Percentiles rank a stretch among this genome's conserved stretches.
These are phyloP conservation scores for Phanerodontia chrysosporium DNA, from an alignment of 768 basidiomycete genomes.

Conservation along the genomic window DNA sequence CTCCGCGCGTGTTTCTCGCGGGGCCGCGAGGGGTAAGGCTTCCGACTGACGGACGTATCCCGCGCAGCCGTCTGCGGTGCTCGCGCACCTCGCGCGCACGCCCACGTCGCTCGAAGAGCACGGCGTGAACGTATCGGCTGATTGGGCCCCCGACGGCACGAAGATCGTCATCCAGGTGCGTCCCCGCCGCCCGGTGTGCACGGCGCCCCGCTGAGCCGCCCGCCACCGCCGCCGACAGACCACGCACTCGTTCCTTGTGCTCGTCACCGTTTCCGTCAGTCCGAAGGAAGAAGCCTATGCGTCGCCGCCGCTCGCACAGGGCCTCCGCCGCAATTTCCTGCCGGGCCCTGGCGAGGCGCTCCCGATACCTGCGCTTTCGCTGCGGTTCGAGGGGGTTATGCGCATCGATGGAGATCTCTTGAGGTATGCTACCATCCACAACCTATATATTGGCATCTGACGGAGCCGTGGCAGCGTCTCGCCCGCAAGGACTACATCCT, in stretches of 20 bases:
- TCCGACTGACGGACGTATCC: too few relatives aligned
- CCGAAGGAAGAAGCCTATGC: slow-evolving; percentile 53
- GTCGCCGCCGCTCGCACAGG: slow-evolving; percentile 44
- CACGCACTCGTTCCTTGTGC: slow-evolving; percentile 71
- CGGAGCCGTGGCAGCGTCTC: slow-evolving; percentile 51
- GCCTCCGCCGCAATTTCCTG: slow-evolving; percentile 63
- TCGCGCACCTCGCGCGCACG: slow-evolving; percentile 74
- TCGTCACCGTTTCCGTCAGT: slow-evolving; percentile 61
- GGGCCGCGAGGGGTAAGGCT: neutral
- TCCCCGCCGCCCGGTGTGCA: slow-evolving; percentile 20
- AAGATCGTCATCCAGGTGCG: slow-evolving; percentile 77
- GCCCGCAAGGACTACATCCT: slow-evolving; percentile 64
- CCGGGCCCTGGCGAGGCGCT: slow-evolving; percentile 79
- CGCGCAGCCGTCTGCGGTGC: slow-evolving; percentile 62
- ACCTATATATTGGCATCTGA: neutral
- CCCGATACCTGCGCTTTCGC: slow-evolving; percentile 59
- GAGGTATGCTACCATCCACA: slow-evolving; percentile 41
- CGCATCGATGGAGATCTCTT: slow-evolving; percentile 70
- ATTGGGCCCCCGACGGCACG: slow-evolving; percentile 82
- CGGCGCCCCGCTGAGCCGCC: neutral
- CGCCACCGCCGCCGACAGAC: slow-evolving; percentile 46
- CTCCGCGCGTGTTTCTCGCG: neutral
- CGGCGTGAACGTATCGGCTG: slow-evolving; percentile 69
- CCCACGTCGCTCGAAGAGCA: slow-evolving; percentile 74
- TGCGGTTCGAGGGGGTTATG: slow-evolving; percentile 80